Conservation (phyloP, 192 early-diverging fungal species). For the Helicostylum pulchrum region DNA sequence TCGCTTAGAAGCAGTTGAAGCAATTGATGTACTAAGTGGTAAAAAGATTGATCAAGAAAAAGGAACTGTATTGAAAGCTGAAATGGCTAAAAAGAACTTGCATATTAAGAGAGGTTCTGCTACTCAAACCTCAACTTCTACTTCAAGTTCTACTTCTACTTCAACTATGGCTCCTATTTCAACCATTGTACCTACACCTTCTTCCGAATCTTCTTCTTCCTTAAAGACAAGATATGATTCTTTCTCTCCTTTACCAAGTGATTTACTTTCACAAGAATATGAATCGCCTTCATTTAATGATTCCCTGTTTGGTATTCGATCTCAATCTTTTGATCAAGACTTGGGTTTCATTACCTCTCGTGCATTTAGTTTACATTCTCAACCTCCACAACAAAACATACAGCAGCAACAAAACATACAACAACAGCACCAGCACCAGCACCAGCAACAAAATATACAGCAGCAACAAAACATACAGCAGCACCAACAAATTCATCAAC, state of each 20-base stretch:
- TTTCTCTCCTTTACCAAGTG: constrained; percentile 48
- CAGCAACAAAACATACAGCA: neutral
- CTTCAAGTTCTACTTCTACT: constrained; percentile 19
- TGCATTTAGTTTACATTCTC: constrained; percentile 10
- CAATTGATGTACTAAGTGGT: constrained; percentile 88
- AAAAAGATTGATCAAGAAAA: constrained; percentile 84
- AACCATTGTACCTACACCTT: neutral
- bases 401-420: neutral
- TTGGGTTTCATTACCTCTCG: constrained; percentile 22
- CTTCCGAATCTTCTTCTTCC: neutral
- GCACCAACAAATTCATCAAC: neutral
- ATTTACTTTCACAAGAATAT: constrained; percentile 47
- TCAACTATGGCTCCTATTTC: neutral
- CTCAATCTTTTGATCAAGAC: constrained; percentile 40
- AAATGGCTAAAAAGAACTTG: constrained; percentile 99
- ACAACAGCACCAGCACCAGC: neutral
- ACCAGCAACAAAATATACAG: constrained; percentile 1
- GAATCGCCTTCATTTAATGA: constrained; percentile 23
- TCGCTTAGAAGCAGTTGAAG: constrained; percentile 85
- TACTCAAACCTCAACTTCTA: constrained; percentile 19
- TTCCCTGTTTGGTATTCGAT: constrained; percentile 35
- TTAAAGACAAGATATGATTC: constrained; percentile 23
- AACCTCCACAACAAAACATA: constrained; percentile 2
- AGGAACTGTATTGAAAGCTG: constrained; percentile 88
- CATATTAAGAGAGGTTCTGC: constrained; percentile 79